These are phyloP conservation scores for Smittium culicis DNA, from an alignment of 371 early-diverging fungal species.

Conservation along the genomic window DNA sequence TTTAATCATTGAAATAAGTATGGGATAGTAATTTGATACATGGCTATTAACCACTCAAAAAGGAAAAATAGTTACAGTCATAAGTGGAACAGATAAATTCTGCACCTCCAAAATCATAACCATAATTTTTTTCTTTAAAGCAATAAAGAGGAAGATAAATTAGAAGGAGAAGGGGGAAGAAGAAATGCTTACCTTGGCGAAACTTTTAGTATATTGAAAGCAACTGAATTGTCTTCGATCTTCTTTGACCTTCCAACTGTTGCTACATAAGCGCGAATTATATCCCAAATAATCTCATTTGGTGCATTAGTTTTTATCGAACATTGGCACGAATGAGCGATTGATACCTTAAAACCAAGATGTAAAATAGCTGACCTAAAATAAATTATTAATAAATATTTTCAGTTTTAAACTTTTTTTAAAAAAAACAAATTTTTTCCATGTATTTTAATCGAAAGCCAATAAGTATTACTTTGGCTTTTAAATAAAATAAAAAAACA, in stretches of 20 bases:
- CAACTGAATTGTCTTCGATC: slow-evolving; percentile 52
- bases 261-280: slow-evolving; percentile 63
- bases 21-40: too few species aligned
- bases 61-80: neutral
- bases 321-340: slow-evolving; percentile 72
- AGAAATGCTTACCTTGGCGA: slow-evolving; percentile 36
- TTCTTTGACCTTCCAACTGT: slow-evolving; percentile 47
- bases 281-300: slow-evolving; percentile 76
- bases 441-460: too few species aligned
- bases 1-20: too few species aligned
- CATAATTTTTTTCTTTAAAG: neutral
- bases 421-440: too few species aligned
- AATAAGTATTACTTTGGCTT: too few species aligned
- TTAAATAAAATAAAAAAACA: neutral
- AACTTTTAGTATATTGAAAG: slow-evolving; percentile 44
- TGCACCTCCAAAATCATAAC: neutral
- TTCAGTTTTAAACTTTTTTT: too few species aligned
- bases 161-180: slow-evolving; percentile 12
- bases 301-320: slow-evolving; percentile 96
- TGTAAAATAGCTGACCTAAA: slow-evolving; percentile 80
- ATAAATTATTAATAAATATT: neutral
- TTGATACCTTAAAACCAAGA: slow-evolving; percentile 81
- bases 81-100: neutral
- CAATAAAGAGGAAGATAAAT: slow-evolving; percentile 20
- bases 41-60: too few species aligned